Evolutionary conservation across 2,329 filamentous ascomycete species (phyloP), one percentile per base, ranked within the genome.

Genomic region (Pseudodiploospora longispora): DNA sequence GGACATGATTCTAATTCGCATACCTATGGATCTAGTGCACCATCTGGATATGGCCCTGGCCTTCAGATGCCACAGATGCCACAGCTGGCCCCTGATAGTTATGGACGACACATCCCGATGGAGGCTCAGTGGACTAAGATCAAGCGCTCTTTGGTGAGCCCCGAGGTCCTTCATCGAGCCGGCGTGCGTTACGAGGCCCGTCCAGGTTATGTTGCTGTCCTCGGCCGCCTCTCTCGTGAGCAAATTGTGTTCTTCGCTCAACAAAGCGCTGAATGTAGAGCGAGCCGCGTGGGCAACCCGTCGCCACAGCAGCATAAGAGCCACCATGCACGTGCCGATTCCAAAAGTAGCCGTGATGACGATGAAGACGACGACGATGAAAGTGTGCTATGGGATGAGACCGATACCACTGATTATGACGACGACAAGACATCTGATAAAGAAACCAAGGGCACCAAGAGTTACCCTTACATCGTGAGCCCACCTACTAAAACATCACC

Each of bases 81-180:
- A 33, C 66, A 64, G 3, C 62, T 82, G 3, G 75, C 70, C 1
- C 79, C 80, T 0, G 80, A 83, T 51, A 67, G 71, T 27, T 68
- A 72, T 30, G 80, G 80, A 2, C 67, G 70, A 4, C 69, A 74
- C 9, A 83, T 83, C 2, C 60, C 71, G 0, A 59, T 70, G 5
- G 72, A 80, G 30, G 77, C 76, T 2, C 69, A 70, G 43, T 81
- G 77, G 77, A 81, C 77, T 9, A 72, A 69, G 41, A 75, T 81
- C 36, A 68, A 66, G 36, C 69, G 77, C 19, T 62, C 62, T 4
- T 61, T 78, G 1, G 66, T 81, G 8, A 78, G 75, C 8, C 70
- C 71, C 5, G 74, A 78, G 50, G 74, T 78, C 0, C 63, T 81
- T 5, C 65, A 70, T 32, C 64, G 68, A 38, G 74, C 74, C 5